Conservation (phyloP, 768 basidiomycete species). For the Suillus decipiens region DNA sequence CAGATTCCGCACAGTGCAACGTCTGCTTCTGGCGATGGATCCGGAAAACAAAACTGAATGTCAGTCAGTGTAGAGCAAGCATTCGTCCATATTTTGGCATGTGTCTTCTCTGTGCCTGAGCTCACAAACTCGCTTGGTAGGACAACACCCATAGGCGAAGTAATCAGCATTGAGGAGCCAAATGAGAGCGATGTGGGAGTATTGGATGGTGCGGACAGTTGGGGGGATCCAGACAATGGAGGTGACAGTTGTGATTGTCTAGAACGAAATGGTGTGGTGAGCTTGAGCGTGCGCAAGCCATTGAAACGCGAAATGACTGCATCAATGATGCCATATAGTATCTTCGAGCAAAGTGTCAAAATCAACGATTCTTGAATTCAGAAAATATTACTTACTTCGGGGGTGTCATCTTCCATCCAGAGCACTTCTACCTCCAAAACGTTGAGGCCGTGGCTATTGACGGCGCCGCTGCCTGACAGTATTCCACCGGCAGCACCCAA, state of each 20-base stretch:
- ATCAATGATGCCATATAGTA: constrained; percentile 30
- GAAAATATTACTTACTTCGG: constrained; percentile 25
- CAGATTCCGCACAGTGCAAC: constrained; percentile 33
- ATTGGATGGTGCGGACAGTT: constrained; percentile 14
- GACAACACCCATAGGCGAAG: background rate
- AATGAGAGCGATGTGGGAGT: constrained; percentile 1
- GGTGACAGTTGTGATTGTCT: constrained; percentile 18
- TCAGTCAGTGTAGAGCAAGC: constrained; percentile 28
- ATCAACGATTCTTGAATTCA: background rate
- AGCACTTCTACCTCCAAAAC: constrained; percentile 30
- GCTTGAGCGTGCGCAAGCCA: constrained; percentile 29
- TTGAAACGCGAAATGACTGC: constrained; percentile 34
- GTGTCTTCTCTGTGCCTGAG: constrained; percentile 25
- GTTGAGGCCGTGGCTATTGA: constrained; percentile 17
- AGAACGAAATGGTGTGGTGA: constrained; percentile 34
- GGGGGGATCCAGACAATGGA: constrained; percentile 6
- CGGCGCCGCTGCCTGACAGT: constrained; percentile 15
- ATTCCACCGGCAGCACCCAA: constrained; percentile 27
- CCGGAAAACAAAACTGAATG: constrained; percentile 34
- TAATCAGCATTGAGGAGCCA: background rate
- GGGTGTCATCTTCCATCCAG: constrained; percentile 30
- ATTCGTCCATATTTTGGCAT: constrained; percentile 32
- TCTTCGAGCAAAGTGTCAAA: constrained; percentile 19
- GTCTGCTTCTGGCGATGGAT: constrained; percentile 25
- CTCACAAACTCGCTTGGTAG: constrained; percentile 30